phyloP scores from a whole-genome alignment of 2,329 filamentous ascomycete genomes.

The Penicillium sp. region DNA sequence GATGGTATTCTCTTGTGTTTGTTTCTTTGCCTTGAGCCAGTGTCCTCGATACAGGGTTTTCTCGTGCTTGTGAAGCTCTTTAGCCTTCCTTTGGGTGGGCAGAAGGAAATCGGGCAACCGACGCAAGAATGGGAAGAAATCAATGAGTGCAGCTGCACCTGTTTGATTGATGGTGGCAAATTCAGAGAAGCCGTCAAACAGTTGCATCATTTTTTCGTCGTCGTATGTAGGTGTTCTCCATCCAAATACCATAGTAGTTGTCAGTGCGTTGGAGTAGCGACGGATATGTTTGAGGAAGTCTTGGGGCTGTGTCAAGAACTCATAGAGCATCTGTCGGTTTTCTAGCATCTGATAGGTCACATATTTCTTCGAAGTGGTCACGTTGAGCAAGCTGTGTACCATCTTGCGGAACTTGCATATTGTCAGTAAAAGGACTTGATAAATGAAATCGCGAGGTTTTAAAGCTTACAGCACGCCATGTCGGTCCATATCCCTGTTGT shows the following conservation, averaged over 20 bases:
- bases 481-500: slow-evolving; percentile 31
- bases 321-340: slow-evolving; percentile 56
- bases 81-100: slow-evolving; percentile 46
- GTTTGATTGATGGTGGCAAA: slow-evolving; percentile 50
- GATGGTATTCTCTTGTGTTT: slow-evolving; percentile 34
- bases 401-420: slow-evolving; percentile 35
- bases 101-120: slow-evolving; percentile 48
- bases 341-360: slow-evolving; percentile 61
- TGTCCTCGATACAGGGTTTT: slow-evolving; percentile 47
- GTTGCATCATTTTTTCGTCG: slow-evolving; percentile 48
- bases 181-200: slow-evolving; percentile 49
- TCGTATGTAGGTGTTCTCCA: slow-evolving; percentile 49
- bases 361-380: slow-evolving; percentile 53
- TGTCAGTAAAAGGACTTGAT: neutral
- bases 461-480: slow-evolving; percentile 30
- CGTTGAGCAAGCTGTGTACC: slow-evolving; percentile 54
- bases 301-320: slow-evolving; percentile 51
- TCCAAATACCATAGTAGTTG: slow-evolving; percentile 56
- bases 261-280: slow-evolving; percentile 53
- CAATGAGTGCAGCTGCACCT: slow-evolving; percentile 49
- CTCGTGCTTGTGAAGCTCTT: slow-evolving; percentile 50
- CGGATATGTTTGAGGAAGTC: slow-evolving; percentile 20
- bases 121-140: slow-evolving; percentile 53
- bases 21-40: slow-evolving; percentile 48
- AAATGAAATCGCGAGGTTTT: neutral